Evolutionary conservation across 2,329 filamentous ascomycete species (phyloP), one percentile per base, ranked within the genome.

Genomic region (Phyllosticta paracitricarpa): DNA sequence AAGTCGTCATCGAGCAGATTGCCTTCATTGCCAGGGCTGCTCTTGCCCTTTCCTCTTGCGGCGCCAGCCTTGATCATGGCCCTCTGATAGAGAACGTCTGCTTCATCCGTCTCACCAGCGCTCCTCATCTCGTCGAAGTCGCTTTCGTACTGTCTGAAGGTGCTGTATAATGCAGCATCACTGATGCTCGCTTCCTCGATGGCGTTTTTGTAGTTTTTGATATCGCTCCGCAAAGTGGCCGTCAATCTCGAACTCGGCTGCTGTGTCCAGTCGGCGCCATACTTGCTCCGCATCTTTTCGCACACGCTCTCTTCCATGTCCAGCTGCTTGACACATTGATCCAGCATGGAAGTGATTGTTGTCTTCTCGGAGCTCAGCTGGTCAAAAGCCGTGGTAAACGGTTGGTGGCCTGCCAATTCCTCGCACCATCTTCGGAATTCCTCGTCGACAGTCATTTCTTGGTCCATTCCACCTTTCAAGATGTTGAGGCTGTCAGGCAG

Each of bases 221-320:
- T 88, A 71, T 99, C 94, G 62, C 85, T 87, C 61, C 92, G 84
- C 57, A 99, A 77, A 0, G 93, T 97, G 3, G 89, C 86, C 1
- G 93, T 99, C 51, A 99, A 81, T 61, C 90, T 83, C 33, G 89
- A 90, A 71, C 93, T 97, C 10, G 94, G 94, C 70, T 99, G 94
- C 69, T 99, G 94, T 19, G 91, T 96, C 94, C 94, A 99, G 60
- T 97, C 93, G 28, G 82, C 83, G 61, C 93, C 92, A 72, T 97
- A 97, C 73, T 99, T 99, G 12, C 91, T 95, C 55, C 94, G 85
- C 94, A 99, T 99, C 79, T 97, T 99, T 74, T 99, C 94, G 72
- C 94, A 99, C 0, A 97, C 90, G 61, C 90, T 95, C 76, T 97
- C 95, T 73, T 99, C 94, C 85, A 94, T 91, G 67, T 99, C 94